These are phyloP conservation scores for Rasamsonia emersonii DNA, from an alignment of 2,329 filamentous ascomycete species.

Conservation along the genomic window DNA sequence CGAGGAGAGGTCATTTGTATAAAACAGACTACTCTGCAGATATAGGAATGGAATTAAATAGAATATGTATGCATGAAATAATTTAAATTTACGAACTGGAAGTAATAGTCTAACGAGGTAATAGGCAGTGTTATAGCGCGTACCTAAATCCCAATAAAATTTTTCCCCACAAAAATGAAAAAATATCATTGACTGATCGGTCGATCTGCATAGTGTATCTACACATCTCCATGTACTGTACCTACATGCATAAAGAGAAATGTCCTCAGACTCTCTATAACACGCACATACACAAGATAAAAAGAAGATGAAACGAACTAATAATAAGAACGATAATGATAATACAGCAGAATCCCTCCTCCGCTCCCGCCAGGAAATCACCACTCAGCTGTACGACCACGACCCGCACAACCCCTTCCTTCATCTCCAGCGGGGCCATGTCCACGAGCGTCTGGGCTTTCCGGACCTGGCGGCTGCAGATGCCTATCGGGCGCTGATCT, in stretches of 20 bases:
- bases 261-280: not conserved
- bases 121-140: not conserved
- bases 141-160: not conserved
- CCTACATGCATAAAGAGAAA: no score
- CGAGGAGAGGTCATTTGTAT: no score
- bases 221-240: no score
- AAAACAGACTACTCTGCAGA: no score
- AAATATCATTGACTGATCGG: not conserved
- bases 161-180: constrained; percentile 3
- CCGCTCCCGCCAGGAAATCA: constrained; percentile 48
- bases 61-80: no score
- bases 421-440: constrained; percentile 50
- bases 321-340: not conserved
- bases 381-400: constrained; percentile 29
- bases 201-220: no score
- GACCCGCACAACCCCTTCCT: constrained; percentile 34
- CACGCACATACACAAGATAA: constrained; percentile 1
- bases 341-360: constrained; percentile 36
- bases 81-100: no score
- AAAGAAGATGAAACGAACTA: not conserved
- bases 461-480: constrained; percentile 84
- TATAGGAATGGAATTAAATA: no score
- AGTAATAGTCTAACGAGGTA: no score
- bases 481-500: constrained; percentile 79
- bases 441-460: constrained; percentile 69